These are phyloP conservation scores for Phytophthora idaei DNA, from an alignment of 352 stramenopile species.

Conservation along the genomic window DNA sequence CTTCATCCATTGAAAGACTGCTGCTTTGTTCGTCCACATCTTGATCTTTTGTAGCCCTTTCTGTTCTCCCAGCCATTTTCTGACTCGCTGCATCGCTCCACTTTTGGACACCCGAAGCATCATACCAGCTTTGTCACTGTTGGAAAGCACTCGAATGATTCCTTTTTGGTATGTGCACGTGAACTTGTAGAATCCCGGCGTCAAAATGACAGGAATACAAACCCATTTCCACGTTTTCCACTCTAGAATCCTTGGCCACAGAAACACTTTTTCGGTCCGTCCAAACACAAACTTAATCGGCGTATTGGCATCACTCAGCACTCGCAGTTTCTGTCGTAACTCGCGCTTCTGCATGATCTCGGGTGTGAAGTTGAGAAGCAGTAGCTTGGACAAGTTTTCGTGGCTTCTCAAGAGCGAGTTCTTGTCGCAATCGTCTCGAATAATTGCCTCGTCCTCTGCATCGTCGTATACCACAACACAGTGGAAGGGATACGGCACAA, in stretches of 20 bases:
- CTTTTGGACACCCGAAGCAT: neutral
- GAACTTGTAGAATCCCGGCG: neutral
- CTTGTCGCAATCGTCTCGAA: neutral
- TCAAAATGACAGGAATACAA: neutral
- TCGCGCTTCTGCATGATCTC: neutral
- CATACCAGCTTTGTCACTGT: neutral
- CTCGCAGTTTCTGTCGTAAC: constrained; percentile 1
- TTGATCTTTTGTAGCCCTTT: neutral
- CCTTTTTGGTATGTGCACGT: neutral
- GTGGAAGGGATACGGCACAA: constrained; percentile 1
- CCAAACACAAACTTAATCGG: neutral
- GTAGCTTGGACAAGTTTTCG: neutral
- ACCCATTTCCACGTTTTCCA: neutral
- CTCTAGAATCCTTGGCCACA: neutral
- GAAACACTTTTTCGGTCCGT: neutral
- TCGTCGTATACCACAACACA: constrained; percentile 1
- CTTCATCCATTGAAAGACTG: neutral
- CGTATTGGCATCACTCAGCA: neutral
- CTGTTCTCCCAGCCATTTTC: neutral
- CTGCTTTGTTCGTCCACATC: neutral
- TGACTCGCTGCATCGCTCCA: neutral
- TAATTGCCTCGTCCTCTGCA: neutral
- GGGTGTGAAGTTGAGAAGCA: neutral
- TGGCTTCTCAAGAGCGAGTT: neutral
- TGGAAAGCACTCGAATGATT: constrained; percentile 1